Evolutionary conservation across 2,329 filamentous ascomycete genomes (phyloP).

Genomic region (Coniochaeta sp.): DNA sequence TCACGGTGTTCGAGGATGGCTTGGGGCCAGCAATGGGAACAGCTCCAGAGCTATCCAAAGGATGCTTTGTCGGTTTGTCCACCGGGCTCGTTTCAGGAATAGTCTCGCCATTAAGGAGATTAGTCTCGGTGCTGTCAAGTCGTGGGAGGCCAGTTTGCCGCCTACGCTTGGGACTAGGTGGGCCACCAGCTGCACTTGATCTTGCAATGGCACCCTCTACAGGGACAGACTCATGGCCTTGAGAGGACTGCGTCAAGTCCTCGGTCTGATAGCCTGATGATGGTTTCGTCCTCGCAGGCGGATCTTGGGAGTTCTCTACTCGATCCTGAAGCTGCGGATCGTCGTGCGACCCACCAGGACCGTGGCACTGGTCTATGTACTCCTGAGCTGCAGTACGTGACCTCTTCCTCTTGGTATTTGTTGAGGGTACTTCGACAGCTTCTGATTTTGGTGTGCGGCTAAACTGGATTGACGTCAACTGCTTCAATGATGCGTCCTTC

Average conservation of each 20-base stretch:
- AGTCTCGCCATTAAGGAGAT: slow-evolving; percentile 12
- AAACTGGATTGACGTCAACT: slow-evolving; percentile 34
- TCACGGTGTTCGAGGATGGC: neutral
- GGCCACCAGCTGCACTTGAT: neutral
- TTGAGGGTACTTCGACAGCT: slow-evolving; percentile 26
- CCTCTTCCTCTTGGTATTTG: slow-evolving; percentile 15
- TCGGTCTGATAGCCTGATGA: slow-evolving; percentile 2
- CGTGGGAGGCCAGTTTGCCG: neutral
- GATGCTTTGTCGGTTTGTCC: slow-evolving; percentile 1
- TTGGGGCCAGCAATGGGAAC: neutral
- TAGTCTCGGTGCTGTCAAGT: slow-evolving; percentile 2
- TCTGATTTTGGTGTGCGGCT: slow-evolving; percentile 24
- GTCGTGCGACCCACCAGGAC: slow-evolving; percentile 6
- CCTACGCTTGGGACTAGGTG: neutral
- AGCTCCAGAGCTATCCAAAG: neutral
- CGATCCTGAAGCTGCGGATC: slow-evolving; percentile 13
- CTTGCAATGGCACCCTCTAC: neutral
- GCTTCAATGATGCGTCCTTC: slow-evolving; percentile 29
- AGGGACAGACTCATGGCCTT: slow-evolving; percentile 3
- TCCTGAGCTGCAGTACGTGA: slow-evolving; percentile 10
- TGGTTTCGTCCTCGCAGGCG: neutral
- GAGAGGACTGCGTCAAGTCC: slow-evolving; percentile 14
- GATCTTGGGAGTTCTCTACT: slow-evolving; percentile 12
- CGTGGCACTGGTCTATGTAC: slow-evolving; percentile 12
- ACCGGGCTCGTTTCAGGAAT: slow-evolving; percentile 23